Percentiles rank a stretch among this genome's conserved stretches.
Evolutionary conservation across 352 stramenopile species (phyloP).

Genomic region (Pythium dissotocum): DNA sequence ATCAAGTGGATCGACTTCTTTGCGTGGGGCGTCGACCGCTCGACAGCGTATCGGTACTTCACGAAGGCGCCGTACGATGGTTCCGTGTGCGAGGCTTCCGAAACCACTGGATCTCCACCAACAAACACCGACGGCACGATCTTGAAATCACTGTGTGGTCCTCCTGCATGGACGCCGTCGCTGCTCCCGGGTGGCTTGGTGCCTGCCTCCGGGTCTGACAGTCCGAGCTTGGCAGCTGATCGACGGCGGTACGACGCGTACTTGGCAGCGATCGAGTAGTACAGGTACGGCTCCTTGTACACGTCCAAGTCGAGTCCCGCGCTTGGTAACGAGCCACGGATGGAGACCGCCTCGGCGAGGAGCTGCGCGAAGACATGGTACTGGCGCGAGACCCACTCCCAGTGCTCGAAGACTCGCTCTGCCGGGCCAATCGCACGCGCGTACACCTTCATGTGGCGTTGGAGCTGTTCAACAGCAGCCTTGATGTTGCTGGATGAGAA

Average conservation of each 20-base stretch:
- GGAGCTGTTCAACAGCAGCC: conserved; percentile 80
- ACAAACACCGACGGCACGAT: conserved; percentile 75
- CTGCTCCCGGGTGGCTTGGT: conserved; percentile 18
- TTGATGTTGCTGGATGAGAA: conserved; percentile 87
- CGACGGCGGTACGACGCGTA: conserved; percentile 79
- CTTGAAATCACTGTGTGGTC: conserved; percentile 55
- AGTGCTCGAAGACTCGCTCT: conserved; percentile 78
- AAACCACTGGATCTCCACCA: conserved; percentile 67
- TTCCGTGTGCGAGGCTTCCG: conserved; percentile 44
- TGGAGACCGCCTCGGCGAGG: conserved; percentile 66
- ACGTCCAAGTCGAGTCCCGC: conserved; percentile 72
- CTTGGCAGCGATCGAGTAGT: conserved; percentile 83
- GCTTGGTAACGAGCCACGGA: conserved; percentile 54
- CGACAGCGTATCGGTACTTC: conserved; percentile 64
- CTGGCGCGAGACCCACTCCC: conserved; percentile 82
- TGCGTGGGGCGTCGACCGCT: conserved; percentile 62
- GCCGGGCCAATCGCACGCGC: conserved; percentile 46
- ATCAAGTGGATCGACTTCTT: conserved; percentile 75
- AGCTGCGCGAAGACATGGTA: conserved; percentile 89
- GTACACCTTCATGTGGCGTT: conserved; percentile 80
- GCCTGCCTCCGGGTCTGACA: conserved; percentile 31
- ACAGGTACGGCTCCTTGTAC: conserved; percentile 89
- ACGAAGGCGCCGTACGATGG: conserved; percentile 57
- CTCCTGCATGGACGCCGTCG: conserved; percentile 16
- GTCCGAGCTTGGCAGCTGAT: conserved; percentile 55